A percentile compares a stretch with the other conserved stretches of the same genome.
Conservation (phyloP, 495 filamentous ascomycete species). For the Pyrenopolyporus hunteri region DNA sequence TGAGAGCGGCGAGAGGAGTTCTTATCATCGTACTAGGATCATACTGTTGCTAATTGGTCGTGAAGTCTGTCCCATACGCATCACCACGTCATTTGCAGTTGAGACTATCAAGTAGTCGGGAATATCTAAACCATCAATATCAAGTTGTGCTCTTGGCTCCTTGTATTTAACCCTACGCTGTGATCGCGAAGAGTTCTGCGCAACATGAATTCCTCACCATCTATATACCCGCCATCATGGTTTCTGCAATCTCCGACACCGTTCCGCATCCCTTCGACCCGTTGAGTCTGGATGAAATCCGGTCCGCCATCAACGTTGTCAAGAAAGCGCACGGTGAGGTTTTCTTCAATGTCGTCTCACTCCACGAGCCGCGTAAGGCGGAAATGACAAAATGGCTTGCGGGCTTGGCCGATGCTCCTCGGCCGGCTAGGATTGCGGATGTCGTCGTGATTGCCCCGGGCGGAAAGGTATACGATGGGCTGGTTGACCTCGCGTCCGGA, state of each 20-base stretch:
- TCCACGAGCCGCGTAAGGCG: slow-evolving; percentile 85
- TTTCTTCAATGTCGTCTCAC: slow-evolving; percentile 87
- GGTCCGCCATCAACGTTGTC: slow-evolving; percentile 70
- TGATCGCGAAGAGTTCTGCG: not conserved
- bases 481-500: slow-evolving; percentile 75
- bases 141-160: slow-evolving; percentile 3
- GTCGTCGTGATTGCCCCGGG: slow-evolving; percentile 84
- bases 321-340: slow-evolving; percentile 73
- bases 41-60: slow-evolving; percentile 37
- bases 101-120: slow-evolving; percentile 3
- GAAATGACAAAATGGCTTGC: slow-evolving; percentile 86
- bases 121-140: not conserved
- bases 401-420: slow-evolving; percentile 62
- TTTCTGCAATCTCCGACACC: slow-evolving; percentile 21
- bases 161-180: slow-evolving; percentile 15
- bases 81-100: slow-evolving; percentile 18
- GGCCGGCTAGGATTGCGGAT: slow-evolving; percentile 78
- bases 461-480: slow-evolving; percentile 82
- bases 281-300: slow-evolving; percentile 78
- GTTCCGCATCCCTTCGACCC: slow-evolving; percentile 81
- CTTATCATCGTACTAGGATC: slow-evolving; percentile 33
- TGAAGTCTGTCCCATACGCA: slow-evolving; percentile 24
- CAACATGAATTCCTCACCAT: not conserved
- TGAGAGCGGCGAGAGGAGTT: slow-evolving; percentile 15
- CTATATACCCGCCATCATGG: slow-evolving; percentile 24